These are phyloP conservation scores for Sicyos edulis DNA, from an alignment of 306 rosid genomes.

Conservation along the genomic window DNA sequence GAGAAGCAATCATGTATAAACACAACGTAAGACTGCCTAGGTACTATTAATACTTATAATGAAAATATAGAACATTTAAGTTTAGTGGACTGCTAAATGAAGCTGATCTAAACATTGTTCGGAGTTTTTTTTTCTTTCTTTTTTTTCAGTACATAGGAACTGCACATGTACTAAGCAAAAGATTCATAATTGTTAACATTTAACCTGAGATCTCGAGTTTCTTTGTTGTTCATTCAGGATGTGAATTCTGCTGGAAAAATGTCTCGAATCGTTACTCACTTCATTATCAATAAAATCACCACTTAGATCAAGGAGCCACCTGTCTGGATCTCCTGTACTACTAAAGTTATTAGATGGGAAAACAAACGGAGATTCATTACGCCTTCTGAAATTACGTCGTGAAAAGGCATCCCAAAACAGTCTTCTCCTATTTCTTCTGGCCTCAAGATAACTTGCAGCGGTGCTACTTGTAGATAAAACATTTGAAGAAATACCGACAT, in stretches of 20 bases:
- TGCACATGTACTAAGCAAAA: not conserved
- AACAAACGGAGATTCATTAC: slow-evolving; percentile 62
- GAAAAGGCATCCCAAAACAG: slow-evolving; percentile 88
- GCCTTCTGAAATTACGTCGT: slow-evolving; percentile 75
- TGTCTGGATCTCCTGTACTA: slow-evolving; percentile 56
- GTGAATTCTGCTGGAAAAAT: slow-evolving; percentile 55
- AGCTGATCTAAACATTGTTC: not conserved
- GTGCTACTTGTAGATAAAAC: slow-evolving; percentile 45
- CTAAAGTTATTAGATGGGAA: slow-evolving; percentile 58
- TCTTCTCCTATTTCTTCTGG: slow-evolving; percentile 79
- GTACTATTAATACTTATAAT: not conserved
- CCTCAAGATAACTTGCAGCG: slow-evolving; percentile 45
- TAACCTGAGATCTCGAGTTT: slow-evolving; percentile 86
- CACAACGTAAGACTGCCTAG: slow-evolving; percentile 1
- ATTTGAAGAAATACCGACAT: slow-evolving; percentile 46
- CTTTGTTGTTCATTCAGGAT: slow-evolving; percentile 52
- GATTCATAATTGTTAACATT: not conserved
- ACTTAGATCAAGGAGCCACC: slow-evolving; percentile 87
- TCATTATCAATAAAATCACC: slow-evolving; percentile 60
- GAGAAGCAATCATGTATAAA: slow-evolving; percentile 24
- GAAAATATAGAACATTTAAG: not conserved
- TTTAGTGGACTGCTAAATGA: slow-evolving; percentile 11
- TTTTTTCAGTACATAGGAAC: not conserved
- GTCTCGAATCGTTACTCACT: slow-evolving; percentile 47
- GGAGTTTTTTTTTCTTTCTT: not conserved